Conservation (phyloP, 441 rosid species). For the Brassica hybrid region DNA sequence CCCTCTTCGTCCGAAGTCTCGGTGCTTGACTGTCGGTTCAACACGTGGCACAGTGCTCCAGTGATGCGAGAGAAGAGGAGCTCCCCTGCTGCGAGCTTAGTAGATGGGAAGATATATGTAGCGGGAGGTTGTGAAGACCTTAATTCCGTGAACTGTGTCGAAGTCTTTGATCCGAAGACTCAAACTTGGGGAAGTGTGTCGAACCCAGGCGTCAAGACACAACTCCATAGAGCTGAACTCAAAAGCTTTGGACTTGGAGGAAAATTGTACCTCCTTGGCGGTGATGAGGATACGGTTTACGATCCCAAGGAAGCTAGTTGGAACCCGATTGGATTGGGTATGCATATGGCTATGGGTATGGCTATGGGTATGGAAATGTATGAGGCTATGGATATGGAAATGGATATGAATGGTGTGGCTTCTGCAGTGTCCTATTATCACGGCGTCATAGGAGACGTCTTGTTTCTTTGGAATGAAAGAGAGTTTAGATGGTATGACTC, state of each 20-base stretch:
- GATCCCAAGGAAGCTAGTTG: constrained; percentile 13
- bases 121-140: background rate
- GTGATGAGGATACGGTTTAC: background rate
- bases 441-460: background rate
- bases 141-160: background rate
- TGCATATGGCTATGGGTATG: background rate
- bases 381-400: background rate
- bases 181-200: background rate
- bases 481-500: background rate
- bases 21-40: constrained; percentile 2
- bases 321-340: background rate
- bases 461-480: background rate
- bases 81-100: background rate
- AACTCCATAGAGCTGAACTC: too few species aligned
- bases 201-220: background rate
- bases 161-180: constrained; percentile 19
- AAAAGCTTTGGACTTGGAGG: background rate
- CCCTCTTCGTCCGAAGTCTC: constrained; percentile 17
- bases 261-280: background rate
- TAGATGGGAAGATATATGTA: constrained; percentile 10
- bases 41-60: constrained; percentile 6
- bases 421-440: background rate
- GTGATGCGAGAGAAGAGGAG: background rate
- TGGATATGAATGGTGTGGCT: background rate
- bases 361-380: background rate